A percentile compares a stretch with the other conserved stretches of the same genome.
Conservation (phyloP, 1,139 yeast species). For the Hemisphaericaspora lyxosophila region DNA sequence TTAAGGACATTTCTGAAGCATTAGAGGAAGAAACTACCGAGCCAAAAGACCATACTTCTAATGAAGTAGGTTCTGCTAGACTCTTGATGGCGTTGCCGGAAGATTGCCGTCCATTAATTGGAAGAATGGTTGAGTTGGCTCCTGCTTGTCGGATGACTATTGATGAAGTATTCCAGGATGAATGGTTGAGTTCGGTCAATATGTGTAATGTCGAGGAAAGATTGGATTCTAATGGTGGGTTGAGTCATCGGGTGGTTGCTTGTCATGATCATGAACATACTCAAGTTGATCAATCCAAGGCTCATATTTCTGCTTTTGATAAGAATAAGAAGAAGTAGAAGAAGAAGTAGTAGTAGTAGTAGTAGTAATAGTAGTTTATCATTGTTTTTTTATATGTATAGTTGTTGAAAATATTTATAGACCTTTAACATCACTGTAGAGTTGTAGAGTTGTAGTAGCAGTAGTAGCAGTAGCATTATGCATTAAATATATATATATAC, state of each 20-base stretch:
- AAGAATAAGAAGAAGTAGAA: conserved; percentile 59
- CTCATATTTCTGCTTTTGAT: conserved; percentile 92
- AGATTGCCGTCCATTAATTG: conserved; percentile 63
- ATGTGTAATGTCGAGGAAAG: conserved; percentile 65
- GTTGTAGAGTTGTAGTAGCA: no score
- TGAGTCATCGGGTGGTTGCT: conserved; percentile 31
- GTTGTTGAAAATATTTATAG: conserved; percentile 5
- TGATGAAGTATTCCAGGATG: conserved; percentile 77
- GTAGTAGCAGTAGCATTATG: conserved; percentile 23
- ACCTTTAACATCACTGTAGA: neutral
- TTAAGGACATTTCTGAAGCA: conserved; percentile 37
- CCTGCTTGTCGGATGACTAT: conserved; percentile 86
- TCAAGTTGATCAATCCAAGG: conserved; percentile 87
- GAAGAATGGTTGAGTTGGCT: conserved; percentile 76
- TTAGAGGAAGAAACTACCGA: conserved; percentile 25
- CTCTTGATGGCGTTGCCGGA: conserved; percentile 67
- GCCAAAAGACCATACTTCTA: conserved; percentile 49
- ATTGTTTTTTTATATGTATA: conserved; percentile 5
- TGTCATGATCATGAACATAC: conserved; percentile 76
- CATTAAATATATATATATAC: conserved; percentile 10
- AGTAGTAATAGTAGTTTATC: no score
- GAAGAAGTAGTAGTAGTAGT: no score
- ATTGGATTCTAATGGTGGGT: conserved; percentile 27
- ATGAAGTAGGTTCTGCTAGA: conserved; percentile 69
- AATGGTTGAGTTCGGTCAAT: conserved; percentile 65